These are phyloP conservation scores for Quercus variabilis DNA, from an alignment of 306 rosid genomes.

Conservation along the genomic window DNA sequence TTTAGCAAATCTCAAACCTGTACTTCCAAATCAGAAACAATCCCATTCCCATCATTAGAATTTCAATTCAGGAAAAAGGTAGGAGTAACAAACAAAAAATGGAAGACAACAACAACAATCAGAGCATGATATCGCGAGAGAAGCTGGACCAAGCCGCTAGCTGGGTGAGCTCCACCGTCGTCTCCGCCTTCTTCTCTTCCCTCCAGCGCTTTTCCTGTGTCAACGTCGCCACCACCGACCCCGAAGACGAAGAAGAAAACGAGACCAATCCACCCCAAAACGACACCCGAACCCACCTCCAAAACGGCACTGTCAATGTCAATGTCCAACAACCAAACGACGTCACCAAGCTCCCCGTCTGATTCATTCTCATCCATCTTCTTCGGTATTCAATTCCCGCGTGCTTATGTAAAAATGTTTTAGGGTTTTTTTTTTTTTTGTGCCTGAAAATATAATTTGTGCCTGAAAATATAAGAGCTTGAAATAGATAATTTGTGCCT, in stretches of 20 bases:
- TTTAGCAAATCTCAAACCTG: too few relatives aligned
- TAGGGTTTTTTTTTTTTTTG: neutral
- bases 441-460: neutral
- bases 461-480: neutral
- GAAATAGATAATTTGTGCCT: too few relatives aligned
- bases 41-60: too few relatives aligned
- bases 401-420: neutral
- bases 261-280: constrained; percentile 12
- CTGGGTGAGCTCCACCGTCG: constrained; percentile 69
- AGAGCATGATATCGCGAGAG: constrained; percentile 39
- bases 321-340: constrained; percentile 4
- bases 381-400: neutral
- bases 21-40: too few relatives aligned
- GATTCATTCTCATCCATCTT: constrained; percentile 3
- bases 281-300: neutral
- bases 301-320: neutral
- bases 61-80: too few relatives aligned
- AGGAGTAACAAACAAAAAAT: too few relatives aligned
- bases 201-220: constrained; percentile 81
- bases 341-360: constrained; percentile 37
- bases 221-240: constrained; percentile 64
- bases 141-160: constrained; percentile 58
- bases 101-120: constrained; percentile 1
- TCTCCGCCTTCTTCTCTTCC: constrained; percentile 79
- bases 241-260: constrained; percentile 49